A percentile compares a stretch with the other conserved stretches of the same genome.
phyloP scores from a whole-genome alignment of 768 basidiomycete genomes.

The Tephrocybe sp. region DNA sequence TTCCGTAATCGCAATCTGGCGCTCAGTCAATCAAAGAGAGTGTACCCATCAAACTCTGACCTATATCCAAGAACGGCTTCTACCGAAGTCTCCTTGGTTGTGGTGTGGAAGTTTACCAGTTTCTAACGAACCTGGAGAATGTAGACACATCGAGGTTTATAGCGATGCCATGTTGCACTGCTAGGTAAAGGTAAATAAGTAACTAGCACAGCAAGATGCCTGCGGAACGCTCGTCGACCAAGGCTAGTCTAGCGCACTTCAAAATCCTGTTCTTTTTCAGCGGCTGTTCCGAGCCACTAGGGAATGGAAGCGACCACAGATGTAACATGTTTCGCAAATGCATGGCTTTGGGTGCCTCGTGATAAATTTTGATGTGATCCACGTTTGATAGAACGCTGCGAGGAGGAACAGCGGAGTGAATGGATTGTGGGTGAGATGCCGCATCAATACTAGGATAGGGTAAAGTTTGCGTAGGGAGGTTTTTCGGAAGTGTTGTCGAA shows the following conservation, averaged over 20 bases:
- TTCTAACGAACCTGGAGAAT: no score
- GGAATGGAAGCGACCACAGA: conserved; percentile 37
- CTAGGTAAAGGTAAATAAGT: neutral
- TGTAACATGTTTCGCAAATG: conserved; percentile 48
- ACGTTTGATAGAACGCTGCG: conserved; percentile 25
- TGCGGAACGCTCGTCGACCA: conserved; percentile 45
- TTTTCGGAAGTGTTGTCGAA: neutral
- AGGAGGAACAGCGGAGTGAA: neutral
- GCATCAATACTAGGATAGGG: neutral
- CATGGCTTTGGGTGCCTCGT: conserved; percentile 47
- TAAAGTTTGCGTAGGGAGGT: neutral
- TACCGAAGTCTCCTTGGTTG: no score
- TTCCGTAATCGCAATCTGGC: no score
- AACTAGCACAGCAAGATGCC: conserved; percentile 42
- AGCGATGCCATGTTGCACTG: no score
- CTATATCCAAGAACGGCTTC: no score
- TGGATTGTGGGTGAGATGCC: neutral
- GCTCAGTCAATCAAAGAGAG: no score
- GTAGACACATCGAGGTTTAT: no score
- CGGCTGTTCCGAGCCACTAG: neutral
- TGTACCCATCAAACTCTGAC: no score
- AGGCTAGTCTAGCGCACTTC: conserved; percentile 43
- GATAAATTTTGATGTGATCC: conserved; percentile 61
- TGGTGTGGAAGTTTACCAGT: no score
- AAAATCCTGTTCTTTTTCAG: conserved; percentile 40